Evolutionary conservation across 1,284 basidiomycete genomes (phyloP), one percentile per base, ranked within the genome.

Genomic region (Puccinia polysora): DNA sequence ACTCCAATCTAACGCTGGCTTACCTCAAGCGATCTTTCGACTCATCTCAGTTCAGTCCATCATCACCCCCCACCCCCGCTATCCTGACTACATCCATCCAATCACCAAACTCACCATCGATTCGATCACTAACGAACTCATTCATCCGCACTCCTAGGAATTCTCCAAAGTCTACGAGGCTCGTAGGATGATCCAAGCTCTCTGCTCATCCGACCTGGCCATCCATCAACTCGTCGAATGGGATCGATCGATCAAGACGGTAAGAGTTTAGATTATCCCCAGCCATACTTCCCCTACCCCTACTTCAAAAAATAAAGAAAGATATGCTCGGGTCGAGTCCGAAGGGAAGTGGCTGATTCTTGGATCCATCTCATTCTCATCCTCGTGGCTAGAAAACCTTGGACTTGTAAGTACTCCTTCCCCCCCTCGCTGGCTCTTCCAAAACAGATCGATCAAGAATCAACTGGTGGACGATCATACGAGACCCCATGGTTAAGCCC

Each of bases 91-190:
- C 28, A 50, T 20, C 53, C 53, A 32, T 1, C 36, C 10, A 25
- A 18, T 30, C 12, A 28, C 32, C 6, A 28, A 6, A 32, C 36
- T 30, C 53, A 32, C n/a, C 7, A 15, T 30, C 20, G 18, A 15
- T n/a, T n/a, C n/a, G n/a, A n/a, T n/a, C n/a, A n/a, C n/a, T n/a
- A n/a, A n/a, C n/a, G n/a, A n/a, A n/a, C n/a, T n/a, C n/a, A n/a
- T n/a, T n/a, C n/a, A n/a, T n/a, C n/a, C n/a, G n/a, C n/a, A n/a
- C n/a, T n/a, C n/a, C 3, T 15, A 59, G 56, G 56, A 59, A 20
- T 59, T 59, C 23, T 40, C 56, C 12, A 59, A 40, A 23, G 56
- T 59, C 36, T 59, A 59, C 43, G 36, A 40, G 23, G 56, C 32
- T 14, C 56, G 56, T 23, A 38, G 38, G 56, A 59, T 59, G 34